Conservation (phyloP, 345 rosid species). For the Pistacia integerrima region DNA sequence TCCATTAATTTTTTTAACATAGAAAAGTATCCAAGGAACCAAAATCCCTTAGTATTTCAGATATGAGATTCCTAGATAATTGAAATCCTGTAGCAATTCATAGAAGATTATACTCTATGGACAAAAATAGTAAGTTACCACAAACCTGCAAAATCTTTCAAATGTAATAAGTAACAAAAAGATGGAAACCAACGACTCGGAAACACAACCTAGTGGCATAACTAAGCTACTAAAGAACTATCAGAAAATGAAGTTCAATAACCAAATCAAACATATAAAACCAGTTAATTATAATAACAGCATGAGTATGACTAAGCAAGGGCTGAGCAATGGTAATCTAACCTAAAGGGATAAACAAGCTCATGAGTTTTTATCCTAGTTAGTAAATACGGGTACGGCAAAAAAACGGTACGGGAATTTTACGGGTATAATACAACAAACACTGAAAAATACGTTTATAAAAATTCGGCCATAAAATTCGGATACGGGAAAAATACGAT, state of each 20-base stretch:
- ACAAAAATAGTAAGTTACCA: neutral
- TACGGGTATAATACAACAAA: too few relatives aligned
- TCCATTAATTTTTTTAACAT: constrained; percentile 1
- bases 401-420: too few relatives aligned
- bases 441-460: too few relatives aligned
- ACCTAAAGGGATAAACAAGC: constrained; percentile 2
- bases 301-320: neutral
- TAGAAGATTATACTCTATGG: neutral
- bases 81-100: constrained; percentile 9
- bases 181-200: constrained; percentile 4
- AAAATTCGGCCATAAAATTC: too few relatives aligned
- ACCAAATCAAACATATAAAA: constrained; percentile 4
- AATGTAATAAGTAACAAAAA: neutral
- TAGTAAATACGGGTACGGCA: too few relatives aligned
- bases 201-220: neutral
- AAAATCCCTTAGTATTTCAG: neutral
- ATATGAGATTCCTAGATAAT: neutral
- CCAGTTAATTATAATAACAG: constrained; percentile 1
- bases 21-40: constrained; percentile 4
- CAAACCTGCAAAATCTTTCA: neutral
- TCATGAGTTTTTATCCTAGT: constrained; percentile 3
- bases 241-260: neutral
- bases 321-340: neutral
- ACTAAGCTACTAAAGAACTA: constrained; percentile 3
- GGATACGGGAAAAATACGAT: too few relatives aligned